Evolutionary conservation across 345 rosid genomes (phyloP).

Genomic region (Boechera stricta): DNA sequence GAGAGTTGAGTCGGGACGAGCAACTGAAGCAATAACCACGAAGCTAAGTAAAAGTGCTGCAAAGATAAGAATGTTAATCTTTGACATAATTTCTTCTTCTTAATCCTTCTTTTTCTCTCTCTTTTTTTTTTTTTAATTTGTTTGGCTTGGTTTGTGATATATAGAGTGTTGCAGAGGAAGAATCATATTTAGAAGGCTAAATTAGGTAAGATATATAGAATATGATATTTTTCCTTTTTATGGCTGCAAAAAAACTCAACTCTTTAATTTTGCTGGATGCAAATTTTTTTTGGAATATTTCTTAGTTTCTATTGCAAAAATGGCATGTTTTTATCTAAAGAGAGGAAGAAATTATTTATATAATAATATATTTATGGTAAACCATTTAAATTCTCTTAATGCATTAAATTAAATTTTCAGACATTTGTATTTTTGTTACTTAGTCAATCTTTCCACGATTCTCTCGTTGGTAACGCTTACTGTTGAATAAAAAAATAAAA

Average conservation of each 20-base stretch:
- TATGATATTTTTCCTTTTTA: background rate
- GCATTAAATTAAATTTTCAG: background rate
- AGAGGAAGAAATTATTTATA: background rate
- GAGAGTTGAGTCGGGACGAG: slow-evolving; percentile 36
- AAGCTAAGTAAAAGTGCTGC: slow-evolving; percentile 30
- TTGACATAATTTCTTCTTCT: slow-evolving; percentile 28
- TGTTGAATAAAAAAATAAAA: too few relatives aligned
- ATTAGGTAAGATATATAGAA: background rate
- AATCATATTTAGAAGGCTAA: slow-evolving; percentile 13
- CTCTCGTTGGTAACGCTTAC: background rate
- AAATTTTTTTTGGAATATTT: background rate
- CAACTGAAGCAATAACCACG: slow-evolving; percentile 29
- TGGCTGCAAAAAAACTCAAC: background rate
- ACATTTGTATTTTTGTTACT: background rate
- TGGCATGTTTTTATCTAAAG: background rate
- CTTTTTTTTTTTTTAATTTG: background rate
- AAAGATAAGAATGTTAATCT: slow-evolving; percentile 11
- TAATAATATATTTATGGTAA: background rate
- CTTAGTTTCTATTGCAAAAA: too few relatives aligned
- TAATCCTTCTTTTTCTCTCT: background rate
- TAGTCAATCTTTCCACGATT: background rate
- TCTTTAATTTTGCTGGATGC: background rate
- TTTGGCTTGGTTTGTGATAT: slow-evolving; percentile 5
- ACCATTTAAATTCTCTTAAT: background rate
- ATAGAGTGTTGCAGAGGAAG: background rate